These are phyloP conservation scores for Dichotomocladium elegans DNA, from an alignment of 371 early-diverging fungal species.

Conservation along the genomic window DNA sequence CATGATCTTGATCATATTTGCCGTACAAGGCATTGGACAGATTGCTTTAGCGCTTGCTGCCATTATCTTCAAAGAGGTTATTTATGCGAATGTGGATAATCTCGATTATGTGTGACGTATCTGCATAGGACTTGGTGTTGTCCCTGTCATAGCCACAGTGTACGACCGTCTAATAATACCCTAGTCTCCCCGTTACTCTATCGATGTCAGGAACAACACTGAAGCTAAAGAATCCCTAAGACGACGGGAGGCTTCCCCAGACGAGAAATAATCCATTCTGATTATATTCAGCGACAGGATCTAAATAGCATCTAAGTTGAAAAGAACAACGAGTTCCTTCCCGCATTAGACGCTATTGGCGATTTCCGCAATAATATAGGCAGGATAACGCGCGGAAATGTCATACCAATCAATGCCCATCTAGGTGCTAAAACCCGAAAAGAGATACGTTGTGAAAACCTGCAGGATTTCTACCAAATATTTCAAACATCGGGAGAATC, in stretches of 20 bases:
- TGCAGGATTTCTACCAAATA: slow-evolving; percentile 13
- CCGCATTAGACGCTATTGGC: too few species aligned
- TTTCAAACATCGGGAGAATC: slow-evolving; percentile 13
- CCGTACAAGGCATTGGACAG: slow-evolving; percentile 75
- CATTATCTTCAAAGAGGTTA: slow-evolving; percentile 38
- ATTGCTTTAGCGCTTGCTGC: slow-evolving; percentile 57
- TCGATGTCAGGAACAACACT: slow-evolving; percentile 44
- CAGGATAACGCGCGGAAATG: background rate
- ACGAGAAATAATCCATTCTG: background rate
- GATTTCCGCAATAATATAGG: background rate
- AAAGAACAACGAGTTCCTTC: too few species aligned
- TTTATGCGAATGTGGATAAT: slow-evolving; percentile 35
- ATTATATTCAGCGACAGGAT: background rate
- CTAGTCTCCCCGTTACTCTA: slow-evolving; percentile 62
- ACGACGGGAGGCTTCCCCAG: background rate
- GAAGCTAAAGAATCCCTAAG: slow-evolving; percentile 6
- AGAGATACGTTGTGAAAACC: slow-evolving; percentile 7
- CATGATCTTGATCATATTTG: slow-evolving; percentile 67
- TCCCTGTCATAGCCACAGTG: slow-evolving; percentile 59
- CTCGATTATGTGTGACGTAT: slow-evolving; percentile 65
- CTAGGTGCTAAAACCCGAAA: slow-evolving; percentile 1
- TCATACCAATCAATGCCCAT: background rate
- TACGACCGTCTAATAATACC: slow-evolving; percentile 68
- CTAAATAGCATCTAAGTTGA: background rate
- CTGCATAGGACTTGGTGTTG: slow-evolving; percentile 44